A percentile compares a stretch with the other conserved stretches of the same genome.
phyloP scores from a whole-genome alignment of 2,329 filamentous ascomycete genomes.

The Lecanicillium sp. region DNA sequence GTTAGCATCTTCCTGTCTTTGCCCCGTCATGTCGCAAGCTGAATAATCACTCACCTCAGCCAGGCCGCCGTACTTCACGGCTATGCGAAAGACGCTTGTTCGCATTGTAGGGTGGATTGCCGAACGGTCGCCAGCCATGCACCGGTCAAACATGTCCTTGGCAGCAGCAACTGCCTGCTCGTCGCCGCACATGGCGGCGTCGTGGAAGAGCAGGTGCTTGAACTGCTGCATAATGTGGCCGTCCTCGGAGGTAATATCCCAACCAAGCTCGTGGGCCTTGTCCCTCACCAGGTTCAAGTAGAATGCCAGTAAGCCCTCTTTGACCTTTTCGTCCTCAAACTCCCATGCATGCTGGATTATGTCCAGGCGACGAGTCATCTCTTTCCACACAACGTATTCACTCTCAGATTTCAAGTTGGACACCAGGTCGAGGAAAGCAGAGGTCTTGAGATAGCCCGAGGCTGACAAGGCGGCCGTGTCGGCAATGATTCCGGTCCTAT shows the following conservation, averaged over 20 bases:
- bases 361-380: slow-evolving; percentile 72
- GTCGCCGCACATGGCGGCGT: slow-evolving; percentile 74
- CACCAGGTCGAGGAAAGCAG: slow-evolving; percentile 77
- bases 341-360: slow-evolving; percentile 78
- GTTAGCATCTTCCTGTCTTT: too few relatives aligned
- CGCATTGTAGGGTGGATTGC: slow-evolving; percentile 91
- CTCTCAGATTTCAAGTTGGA: slow-evolving; percentile 77
- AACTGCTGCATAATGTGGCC: slow-evolving; percentile 90
- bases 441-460: slow-evolving; percentile 90
- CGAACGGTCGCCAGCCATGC: slow-evolving; percentile 65
- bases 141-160: slow-evolving; percentile 84
- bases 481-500: slow-evolving; percentile 88
- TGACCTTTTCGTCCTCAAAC: slow-evolving; percentile 61
- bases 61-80: slow-evolving; percentile 67
- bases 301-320: slow-evolving; percentile 74
- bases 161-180: slow-evolving; percentile 69
- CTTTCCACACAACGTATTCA: slow-evolving; percentile 92
- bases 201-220: slow-evolving; percentile 83
- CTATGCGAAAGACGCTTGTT: slow-evolving; percentile 78
- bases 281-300: slow-evolving; percentile 67
- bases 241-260: slow-evolving; percentile 77
- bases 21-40: slow-evolving; percentile 12
- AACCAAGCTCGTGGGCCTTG: slow-evolving; percentile 81
- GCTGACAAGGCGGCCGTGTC: slow-evolving; percentile 85
- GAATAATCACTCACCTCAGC: slow-evolving; percentile 67